Conservation (phyloP, 768 basidiomycete genomes). For the Dictyophora rubrovolvata region DNA sequence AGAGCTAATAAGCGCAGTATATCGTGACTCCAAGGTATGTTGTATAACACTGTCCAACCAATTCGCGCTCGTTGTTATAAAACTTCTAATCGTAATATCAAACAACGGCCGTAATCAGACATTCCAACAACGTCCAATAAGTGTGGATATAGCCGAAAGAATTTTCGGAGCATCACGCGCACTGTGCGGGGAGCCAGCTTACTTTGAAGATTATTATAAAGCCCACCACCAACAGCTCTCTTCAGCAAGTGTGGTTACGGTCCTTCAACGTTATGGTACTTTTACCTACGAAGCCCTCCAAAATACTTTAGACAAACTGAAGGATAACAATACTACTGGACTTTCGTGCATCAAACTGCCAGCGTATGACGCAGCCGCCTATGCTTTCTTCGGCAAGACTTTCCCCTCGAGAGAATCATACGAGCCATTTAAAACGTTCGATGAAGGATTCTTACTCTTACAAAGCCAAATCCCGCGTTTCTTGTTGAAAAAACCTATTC, state of each 20-base stretch:
- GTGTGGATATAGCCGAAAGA: slow-evolving; percentile 8
- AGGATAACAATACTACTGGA: slow-evolving; percentile 1
- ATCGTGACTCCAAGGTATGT: slow-evolving; percentile 13
- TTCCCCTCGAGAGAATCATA: slow-evolving; percentile 13
- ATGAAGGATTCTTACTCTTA: slow-evolving; percentile 14
- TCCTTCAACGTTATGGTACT: slow-evolving; percentile 10
- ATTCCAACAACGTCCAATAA: too few relatives aligned
- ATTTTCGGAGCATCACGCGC: slow-evolving; percentile 10
- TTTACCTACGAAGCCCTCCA: slow-evolving; percentile 7
- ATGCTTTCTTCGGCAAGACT: slow-evolving; percentile 15
- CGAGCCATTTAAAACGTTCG: slow-evolving; percentile 14
- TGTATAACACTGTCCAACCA: slow-evolving; percentile 9
- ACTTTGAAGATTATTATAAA: slow-evolving; percentile 9
- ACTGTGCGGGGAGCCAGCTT: slow-evolving; percentile 1
- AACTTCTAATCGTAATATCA: too few relatives aligned
- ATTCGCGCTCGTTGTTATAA: too few relatives aligned
- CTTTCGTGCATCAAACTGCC: slow-evolving; percentile 12
- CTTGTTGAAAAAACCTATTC: slow-evolving; percentile 10
- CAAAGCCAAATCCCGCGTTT: slow-evolving; percentile 12
- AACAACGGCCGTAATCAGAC: too few relatives aligned
- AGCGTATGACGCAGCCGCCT: slow-evolving; percentile 12
- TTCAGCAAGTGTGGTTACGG: slow-evolving; percentile 6
- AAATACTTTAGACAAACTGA: not conserved
- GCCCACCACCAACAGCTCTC: slow-evolving; percentile 12
- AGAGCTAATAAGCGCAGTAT: slow-evolving; percentile 13